phyloP scores from a whole-genome alignment of 345 rosid genomes.

The Dipteronia sinensis region DNA sequence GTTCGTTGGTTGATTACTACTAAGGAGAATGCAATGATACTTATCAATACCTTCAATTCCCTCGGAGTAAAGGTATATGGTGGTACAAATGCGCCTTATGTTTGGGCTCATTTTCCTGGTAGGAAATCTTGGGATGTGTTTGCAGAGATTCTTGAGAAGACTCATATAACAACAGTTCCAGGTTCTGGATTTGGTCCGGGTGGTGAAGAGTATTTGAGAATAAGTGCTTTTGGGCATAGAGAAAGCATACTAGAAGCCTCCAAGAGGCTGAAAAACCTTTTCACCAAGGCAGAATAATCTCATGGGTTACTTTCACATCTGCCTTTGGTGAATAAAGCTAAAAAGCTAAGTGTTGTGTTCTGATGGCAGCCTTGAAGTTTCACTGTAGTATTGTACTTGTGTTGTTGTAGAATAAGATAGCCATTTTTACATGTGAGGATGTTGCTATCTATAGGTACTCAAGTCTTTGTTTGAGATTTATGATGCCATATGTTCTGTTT shows the following conservation, averaged over 20 bases:
- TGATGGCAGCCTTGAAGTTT: not conserved
- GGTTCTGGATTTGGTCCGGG: slow-evolving; percentile 78
- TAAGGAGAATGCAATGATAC: slow-evolving; percentile 57
- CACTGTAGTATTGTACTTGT: not conserved
- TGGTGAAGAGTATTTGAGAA: slow-evolving; percentile 71
- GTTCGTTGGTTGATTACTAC: slow-evolving; percentile 46
- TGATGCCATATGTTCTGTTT: not conserved
- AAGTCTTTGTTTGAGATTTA: not conserved
- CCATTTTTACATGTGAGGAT: not conserved
- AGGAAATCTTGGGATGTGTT: slow-evolving; percentile 72
- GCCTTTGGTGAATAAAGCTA: not conserved
- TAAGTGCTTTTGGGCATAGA: slow-evolving; percentile 63
- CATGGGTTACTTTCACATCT: not conserved
- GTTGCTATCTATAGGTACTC: not conserved
- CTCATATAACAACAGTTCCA: slow-evolving; percentile 66
- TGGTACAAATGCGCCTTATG: slow-evolving; percentile 71
- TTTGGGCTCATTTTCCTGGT: slow-evolving; percentile 67
- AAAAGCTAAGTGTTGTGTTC: not conserved
- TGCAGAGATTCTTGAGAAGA: slow-evolving; percentile 61
- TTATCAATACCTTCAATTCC: slow-evolving; percentile 46
- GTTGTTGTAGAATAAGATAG: not conserved
- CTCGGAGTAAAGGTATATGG: slow-evolving; percentile 56
- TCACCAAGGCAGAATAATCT: not conserved
- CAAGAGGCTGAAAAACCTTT: slow-evolving; percentile 39
- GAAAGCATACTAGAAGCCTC: slow-evolving; percentile 61